Evolutionary conservation across 768 basidiomycete genomes (phyloP).

Genomic region (Crassisporium funariophilum): DNA sequence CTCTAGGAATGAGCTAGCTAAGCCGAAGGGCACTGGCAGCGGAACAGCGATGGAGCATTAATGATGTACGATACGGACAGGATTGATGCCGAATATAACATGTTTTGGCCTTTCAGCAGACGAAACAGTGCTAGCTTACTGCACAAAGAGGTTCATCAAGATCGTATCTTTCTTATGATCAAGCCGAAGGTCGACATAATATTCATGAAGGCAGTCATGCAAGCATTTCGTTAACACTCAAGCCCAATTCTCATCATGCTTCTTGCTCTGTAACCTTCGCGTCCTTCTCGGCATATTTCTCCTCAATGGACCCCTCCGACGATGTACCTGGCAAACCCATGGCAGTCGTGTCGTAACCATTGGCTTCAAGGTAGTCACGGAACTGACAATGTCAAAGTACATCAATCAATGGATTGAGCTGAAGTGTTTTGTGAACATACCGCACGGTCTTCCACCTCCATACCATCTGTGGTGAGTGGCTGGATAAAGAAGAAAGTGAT

Average conservation of each 20-base stretch:
- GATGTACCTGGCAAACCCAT: constrained; percentile 57
- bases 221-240: too few species aligned
- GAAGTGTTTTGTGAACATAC: constrained; percentile 37
- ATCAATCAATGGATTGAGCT: constrained; percentile 1
- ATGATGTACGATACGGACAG: constrained; percentile 10
- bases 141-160: too few species aligned
- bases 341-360: constrained; percentile 77
- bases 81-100: too few species aligned
- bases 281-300: constrained; percentile 21
- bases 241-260: too few species aligned
- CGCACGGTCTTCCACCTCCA: constrained; percentile 71
- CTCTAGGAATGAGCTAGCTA: constrained; percentile 63
- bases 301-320: constrained; percentile 26
- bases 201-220: too few species aligned
- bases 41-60: constrained; percentile 60
- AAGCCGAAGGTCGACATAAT: too few species aligned
- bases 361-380: constrained; percentile 75
- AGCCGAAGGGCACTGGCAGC: constrained; percentile 45
- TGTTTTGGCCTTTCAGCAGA: too few species aligned
- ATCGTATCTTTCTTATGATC: too few species aligned
- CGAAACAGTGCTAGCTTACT: too few species aligned
- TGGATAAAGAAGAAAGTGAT: constrained; percentile 73
- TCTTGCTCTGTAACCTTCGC: too few species aligned
- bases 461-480: constrained; percentile 76
- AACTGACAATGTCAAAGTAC: constrained; percentile 47